Conservation (phyloP, 1,284 basidiomycete species). For the Wallemia hederae region DNA sequence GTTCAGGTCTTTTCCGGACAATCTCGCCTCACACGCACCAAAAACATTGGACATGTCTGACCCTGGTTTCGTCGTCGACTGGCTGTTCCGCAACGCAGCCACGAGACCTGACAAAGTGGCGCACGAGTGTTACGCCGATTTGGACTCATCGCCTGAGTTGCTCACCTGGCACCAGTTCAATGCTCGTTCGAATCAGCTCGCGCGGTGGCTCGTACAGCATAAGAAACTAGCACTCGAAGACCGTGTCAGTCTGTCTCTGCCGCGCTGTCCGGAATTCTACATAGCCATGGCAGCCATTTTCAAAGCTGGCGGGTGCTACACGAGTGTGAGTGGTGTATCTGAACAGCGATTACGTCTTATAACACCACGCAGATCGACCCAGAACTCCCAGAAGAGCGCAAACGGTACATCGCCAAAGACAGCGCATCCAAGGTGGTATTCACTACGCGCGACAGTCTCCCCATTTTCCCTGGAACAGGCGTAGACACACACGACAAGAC, state of each 20-base stretch:
- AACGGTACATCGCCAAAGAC: slow-evolving; percentile 22
- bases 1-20: not conserved
- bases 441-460: slow-evolving; percentile 13
- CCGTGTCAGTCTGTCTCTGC: slow-evolving; percentile 24
- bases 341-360: not conserved
- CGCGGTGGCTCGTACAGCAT: slow-evolving; percentile 19
- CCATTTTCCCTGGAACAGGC: not conserved
- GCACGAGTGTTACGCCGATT: not conserved
- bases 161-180: slow-evolving; percentile 20
- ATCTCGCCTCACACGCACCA: not conserved
- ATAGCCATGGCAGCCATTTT: slow-evolving; percentile 22
- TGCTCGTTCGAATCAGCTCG: slow-evolving; percentile 18
- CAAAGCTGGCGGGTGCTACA: slow-evolving; percentile 26
- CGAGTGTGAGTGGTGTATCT: slow-evolving; percentile 10
- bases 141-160: not conserved
- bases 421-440: slow-evolving; percentile 21
- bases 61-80: not conserved
- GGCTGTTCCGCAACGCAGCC: not conserved
- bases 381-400: slow-evolving; percentile 24
- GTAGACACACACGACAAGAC: slow-evolving; percentile 1
- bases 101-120: not conserved
- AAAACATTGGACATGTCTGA: not conserved
- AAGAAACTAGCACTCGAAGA: slow-evolving; percentile 19
- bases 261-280: slow-evolving; percentile 21
- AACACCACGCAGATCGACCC: slow-evolving; percentile 21